Base-by-base conservation (phyloP, 768 basidiomycete genomes). In the Strobilomyces confusus region DNA sequence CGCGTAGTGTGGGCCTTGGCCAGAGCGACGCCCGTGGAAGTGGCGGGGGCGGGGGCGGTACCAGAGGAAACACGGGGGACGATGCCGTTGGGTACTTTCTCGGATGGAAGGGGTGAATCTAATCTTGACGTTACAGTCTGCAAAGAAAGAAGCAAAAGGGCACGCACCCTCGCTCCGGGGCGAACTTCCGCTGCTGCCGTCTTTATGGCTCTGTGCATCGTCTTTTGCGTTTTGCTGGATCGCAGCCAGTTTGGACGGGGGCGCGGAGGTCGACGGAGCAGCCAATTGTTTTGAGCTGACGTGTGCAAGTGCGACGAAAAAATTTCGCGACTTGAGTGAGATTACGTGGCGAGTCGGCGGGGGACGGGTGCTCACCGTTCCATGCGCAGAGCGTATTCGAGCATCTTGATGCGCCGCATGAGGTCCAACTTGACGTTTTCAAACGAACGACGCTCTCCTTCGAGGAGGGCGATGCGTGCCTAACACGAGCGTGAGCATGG, bases 401-500 rank as follows among this genome's bases (percentile, higher is more conserved):
- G 83, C 95, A 99, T 97, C 82, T 97, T 97, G 61, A 98, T 97
- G 54, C 97, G 84, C 56, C 95, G 84, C 81, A 95, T 87, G 32
- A 98, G 79, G 73, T 98, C 97, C 57, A 94, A 80, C 72, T 97
- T 92, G 57, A 95, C 84, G 69, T 98, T 98, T 72, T 99, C 97
- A 62, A 95, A 95, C 0, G 94, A 97, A 58, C 95, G 83, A 53
- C 94, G 86, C 69, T 98, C 95, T 50, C 97, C 97, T 69, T 99
- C 97, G 51, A 99, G 81, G 43, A 98, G 81, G 20, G 97, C 97
- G 61, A 99, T 98, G 48, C 97, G 86, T 49, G 95, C 95, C 93
- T 95, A 64, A 7, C 48, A 57, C 22, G 19, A 48, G 14, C 6
- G 50, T 61, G 59, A 62, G 55, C 36, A 58, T 5, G 19, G 26